phyloP scores from a whole-genome alignment of 176 grass and related monocot species.

The Eleusine coracana region DNA sequence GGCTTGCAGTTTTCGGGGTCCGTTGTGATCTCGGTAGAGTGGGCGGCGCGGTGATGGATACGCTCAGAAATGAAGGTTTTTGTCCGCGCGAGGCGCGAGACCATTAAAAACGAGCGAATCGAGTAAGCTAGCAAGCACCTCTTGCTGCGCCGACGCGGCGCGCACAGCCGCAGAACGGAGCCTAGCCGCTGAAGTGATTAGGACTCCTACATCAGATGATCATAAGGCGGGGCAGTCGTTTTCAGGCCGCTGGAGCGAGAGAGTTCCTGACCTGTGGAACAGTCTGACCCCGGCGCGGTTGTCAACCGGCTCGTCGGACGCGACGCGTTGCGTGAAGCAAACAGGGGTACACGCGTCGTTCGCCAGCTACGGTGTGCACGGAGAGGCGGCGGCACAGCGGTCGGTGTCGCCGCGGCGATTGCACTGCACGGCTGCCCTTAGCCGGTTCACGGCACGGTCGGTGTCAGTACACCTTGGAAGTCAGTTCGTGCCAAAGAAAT shows the following conservation, averaged over 20 bases:
- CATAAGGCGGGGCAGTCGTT: not conserved
- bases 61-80: not conserved
- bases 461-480: not conserved
- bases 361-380: not conserved
- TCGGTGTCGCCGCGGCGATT: not conserved
- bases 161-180: not conserved
- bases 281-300: constrained; percentile 6
- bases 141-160: constrained; percentile 8
- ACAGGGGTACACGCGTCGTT: constrained; percentile 12
- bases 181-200: not conserved
- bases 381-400: not conserved
- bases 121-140: not conserved
- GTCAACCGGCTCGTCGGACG: constrained; percentile 3
- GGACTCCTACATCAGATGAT: not conserved
- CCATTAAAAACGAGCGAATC: constrained; percentile 13
- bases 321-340: not conserved
- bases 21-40: not conserved
- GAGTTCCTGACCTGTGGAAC: not conserved
- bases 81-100: constrained; percentile 6
- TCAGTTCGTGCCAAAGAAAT: not conserved
- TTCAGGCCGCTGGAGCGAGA: not conserved
- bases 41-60: not conserved
- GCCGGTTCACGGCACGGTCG: not conserved
- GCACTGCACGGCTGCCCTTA: not conserved
- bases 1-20: too few relatives aligned